These are phyloP conservation scores for Chondrus crispus DNA, from an alignment of 23 red algal species.

Conservation along the genomic window DNA sequence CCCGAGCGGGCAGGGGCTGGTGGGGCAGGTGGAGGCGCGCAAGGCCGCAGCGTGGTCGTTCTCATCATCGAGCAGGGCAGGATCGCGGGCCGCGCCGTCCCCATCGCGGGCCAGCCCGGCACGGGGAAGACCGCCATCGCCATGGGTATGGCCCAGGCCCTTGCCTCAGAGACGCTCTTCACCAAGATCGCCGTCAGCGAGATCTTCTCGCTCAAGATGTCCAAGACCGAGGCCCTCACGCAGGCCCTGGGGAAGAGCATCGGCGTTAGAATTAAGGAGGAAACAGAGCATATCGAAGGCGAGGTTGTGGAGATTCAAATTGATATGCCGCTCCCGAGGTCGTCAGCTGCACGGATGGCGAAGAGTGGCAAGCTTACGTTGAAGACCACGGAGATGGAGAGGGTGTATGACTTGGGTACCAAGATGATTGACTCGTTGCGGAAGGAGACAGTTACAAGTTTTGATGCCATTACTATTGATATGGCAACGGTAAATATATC, in stretches of 20 bases:
- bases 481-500: conserved; percentile 86
- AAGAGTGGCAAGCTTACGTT: conserved; percentile 84
- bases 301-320: conserved; percentile 97
- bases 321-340: conserved; percentile 59
- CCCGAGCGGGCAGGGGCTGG: conserved; percentile 58
- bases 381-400: conserved; percentile 99
- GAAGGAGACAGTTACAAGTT: conserved; percentile 68
- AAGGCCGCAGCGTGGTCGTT: conserved; percentile 81
- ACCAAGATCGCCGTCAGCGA: conserved; percentile 87
- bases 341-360: conserved; percentile 11
- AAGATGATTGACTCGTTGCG: conserved; percentile 87
- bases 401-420: conserved; percentile 89
- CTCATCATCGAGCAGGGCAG: conserved; percentile 79
- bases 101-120: conserved; percentile 88
- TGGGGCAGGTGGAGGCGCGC: conserved; percentile 81
- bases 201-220: conserved; percentile 88
- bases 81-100: conserved; percentile 74
- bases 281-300: conserved; percentile 94
- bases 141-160: conserved; percentile 92
- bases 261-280: conserved; percentile 87
- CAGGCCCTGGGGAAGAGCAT: conserved; percentile 84
- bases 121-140: conserved; percentile 95
- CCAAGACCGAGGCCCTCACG: conserved; percentile 91
- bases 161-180: conserved; percentile 85
- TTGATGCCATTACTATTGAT: conserved; percentile 94